Conservation (phyloP, 371 early-diverging fungal species). For the Zychaea mexicana region DNA sequence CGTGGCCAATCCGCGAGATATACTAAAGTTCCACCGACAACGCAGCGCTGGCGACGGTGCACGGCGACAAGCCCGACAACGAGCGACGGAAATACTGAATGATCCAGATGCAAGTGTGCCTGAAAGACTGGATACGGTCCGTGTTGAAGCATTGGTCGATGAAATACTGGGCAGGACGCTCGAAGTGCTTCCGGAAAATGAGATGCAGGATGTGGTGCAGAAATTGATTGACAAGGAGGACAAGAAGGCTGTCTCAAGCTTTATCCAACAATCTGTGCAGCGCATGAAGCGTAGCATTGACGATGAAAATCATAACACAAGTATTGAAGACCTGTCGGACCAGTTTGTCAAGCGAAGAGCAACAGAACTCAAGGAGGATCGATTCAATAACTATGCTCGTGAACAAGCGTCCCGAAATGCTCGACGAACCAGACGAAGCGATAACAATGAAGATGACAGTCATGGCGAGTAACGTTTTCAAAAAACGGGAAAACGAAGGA, state of each 20-base stretch:
- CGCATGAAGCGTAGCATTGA: conserved; percentile 13
- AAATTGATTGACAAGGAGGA: conserved; percentile 91
- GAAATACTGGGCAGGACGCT: conserved; percentile 74
- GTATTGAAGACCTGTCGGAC: conserved; percentile 18
- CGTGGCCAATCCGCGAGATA: conserved; percentile 96
- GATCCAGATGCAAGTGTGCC: conserved; percentile 34
- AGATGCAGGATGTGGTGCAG: conserved; percentile 78
- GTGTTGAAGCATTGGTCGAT: conserved; percentile 76
- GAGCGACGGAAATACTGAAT: background rate
- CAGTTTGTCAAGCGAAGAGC: conserved; percentile 23
- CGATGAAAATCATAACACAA: background rate
- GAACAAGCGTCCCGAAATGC: conserved; percentile 11
- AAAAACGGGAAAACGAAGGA: background rate
- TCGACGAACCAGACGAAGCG: background rate
- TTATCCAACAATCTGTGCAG: conserved; percentile 29
- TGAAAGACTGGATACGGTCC: conserved; percentile 66
- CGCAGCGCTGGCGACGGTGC: background rate
- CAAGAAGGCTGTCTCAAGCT: conserved; percentile 72
- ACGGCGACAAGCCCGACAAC: background rate
- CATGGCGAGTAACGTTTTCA: background rate
- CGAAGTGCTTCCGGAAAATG: conserved; percentile 76
- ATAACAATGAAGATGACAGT: background rate
- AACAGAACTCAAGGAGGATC: conserved; percentile 13
- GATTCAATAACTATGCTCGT: conserved; percentile 14
- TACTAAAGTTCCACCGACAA: conserved; percentile 78